Evolutionary conservation across 768 basidiomycete genomes (phyloP), one percentile per base, ranked within the genome.

Genomic region (Russula earlei): DNA sequence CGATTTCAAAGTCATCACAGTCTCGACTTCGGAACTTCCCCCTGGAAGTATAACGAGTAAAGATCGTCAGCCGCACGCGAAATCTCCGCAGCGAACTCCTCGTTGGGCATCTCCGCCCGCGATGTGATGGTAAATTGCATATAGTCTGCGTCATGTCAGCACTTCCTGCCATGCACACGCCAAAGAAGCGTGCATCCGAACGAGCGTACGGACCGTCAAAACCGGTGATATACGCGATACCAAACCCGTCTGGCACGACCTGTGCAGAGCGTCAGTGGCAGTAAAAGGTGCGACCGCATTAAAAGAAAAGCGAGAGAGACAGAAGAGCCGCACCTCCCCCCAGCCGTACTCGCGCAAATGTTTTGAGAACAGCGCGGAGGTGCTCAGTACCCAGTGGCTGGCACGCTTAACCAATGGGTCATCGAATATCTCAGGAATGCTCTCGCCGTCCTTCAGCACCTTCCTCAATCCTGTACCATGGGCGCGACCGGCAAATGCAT

Each of bases 191-290:
- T n/a, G n/a, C n/a, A n/a, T n/a, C n/a, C n/a, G n/a, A n/a, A n/a
- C n/a, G n/a, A n/a, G n/a, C n/a, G n/a, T 36, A 67, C 79, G 52
- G 55, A 85, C 86, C 83, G 60, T 88, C 81, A 64, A 81, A 86
- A 37, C 89, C 88, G n/a, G 93, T 93, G 80, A 91, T 84, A 66
- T 97, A 97, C 12, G 91, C 87, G 29, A 97, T 85, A 31, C 94
- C 94, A 66, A 94, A 97, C 1, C 94, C 94, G 61, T 96, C 85
- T 1, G 89, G 84, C 24, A 95, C 91, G 43, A 97, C 88, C 78
- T 79, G 34, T n/a, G n/a, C 17, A 20, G 15, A 24, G 24, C 24
- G 36, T 49, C 24, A 49, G 37, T 17, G 9, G 15, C 10, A 29
- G 31, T 8, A 37, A 42, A 41, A n/a, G n/a, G 7, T 3, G 34